These are phyloP conservation scores for Leccinum imitatum DNA, from an alignment of 768 basidiomycete genomes.

Conservation along the genomic window DNA sequence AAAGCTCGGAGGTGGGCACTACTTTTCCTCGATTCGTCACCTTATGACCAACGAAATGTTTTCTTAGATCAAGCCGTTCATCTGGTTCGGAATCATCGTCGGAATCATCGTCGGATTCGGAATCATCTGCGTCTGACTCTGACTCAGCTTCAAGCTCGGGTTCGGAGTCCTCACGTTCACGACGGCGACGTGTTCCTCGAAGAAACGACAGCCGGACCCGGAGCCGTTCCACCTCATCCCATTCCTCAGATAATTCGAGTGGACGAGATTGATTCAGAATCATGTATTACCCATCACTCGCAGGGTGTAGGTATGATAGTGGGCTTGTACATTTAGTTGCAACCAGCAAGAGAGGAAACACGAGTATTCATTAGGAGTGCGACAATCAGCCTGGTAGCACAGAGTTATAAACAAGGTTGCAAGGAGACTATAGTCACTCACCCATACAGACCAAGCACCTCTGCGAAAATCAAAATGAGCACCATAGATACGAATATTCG, in stretches of 20 bases:
- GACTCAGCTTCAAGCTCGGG: slow-evolving; percentile 40
- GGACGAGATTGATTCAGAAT: slow-evolving; percentile 15
- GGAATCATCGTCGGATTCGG: slow-evolving; percentile 18
- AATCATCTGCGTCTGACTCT: slow-evolving; percentile 16
- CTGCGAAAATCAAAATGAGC: slow-evolving; percentile 89
- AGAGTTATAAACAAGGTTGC: not conserved
- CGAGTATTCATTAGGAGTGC: slow-evolving; percentile 90
- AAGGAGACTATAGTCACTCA: slow-evolving; percentile 33
- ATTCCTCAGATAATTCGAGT: slow-evolving; percentile 15
- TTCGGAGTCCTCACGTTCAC: slow-evolving; percentile 47
- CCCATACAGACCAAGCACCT: slow-evolving; percentile 90
- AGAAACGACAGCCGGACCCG: slow-evolving; percentile 21
- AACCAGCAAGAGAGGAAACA: slow-evolving; percentile 44
- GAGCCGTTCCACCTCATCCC: slow-evolving; percentile 25
- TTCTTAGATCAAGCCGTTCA: slow-evolving; percentile 35
- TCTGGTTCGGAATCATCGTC: slow-evolving; percentile 25
- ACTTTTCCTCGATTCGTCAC: slow-evolving; percentile 14
- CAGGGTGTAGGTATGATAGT: slow-evolving; percentile 15
- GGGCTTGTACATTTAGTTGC: slow-evolving; percentile 16
- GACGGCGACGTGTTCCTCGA: slow-evolving; percentile 41
- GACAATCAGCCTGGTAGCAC: slow-evolving; percentile 63
- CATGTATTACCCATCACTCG: slow-evolving; percentile 9
- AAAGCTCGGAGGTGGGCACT: slow-evolving; percentile 41
- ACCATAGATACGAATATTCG: slow-evolving; percentile 96
- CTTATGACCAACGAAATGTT: not conserved